Percentiles rank a stretch among this genome's conserved stretches.
These are phyloP conservation scores for Scopulariopsis brevicaulis DNA, from an alignment of 2,329 filamentous ascomycete genomes.

Conservation along the genomic window DNA sequence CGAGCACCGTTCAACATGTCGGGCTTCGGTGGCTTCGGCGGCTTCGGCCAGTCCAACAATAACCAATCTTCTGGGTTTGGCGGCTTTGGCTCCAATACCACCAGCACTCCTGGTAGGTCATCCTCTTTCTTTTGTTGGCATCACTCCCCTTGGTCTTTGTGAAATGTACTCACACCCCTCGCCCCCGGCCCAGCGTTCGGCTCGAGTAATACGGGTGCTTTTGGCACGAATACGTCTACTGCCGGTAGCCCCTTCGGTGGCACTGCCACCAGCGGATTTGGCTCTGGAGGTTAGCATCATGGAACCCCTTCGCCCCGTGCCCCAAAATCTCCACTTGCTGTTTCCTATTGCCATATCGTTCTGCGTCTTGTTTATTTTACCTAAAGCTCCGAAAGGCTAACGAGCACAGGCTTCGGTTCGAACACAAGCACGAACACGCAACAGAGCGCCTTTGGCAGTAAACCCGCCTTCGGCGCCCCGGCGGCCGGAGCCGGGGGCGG, in stretches of 20 bases:
- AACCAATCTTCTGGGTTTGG: slow-evolving; percentile 36
- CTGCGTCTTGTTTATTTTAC: not conserved
- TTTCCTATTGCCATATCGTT: slow-evolving; percentile 8
- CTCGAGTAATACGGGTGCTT: slow-evolving; percentile 21
- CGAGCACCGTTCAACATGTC: slow-evolving; percentile 30
- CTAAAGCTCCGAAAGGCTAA: not conserved
- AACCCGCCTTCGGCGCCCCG: slow-evolving; percentile 40
- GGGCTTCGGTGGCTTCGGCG: slow-evolving; percentile 38
- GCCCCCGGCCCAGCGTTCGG: slow-evolving; percentile 26
- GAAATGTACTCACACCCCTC: slow-evolving; percentile 4
- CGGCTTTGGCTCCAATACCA: slow-evolving; percentile 38
- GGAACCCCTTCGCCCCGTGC: slow-evolving; percentile 12
- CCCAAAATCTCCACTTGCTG: not conserved
- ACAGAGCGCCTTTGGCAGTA: slow-evolving; percentile 24
- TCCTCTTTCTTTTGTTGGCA: slow-evolving; percentile 8
- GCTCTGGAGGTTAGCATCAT: slow-evolving; percentile 14
- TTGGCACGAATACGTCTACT: slow-evolving; percentile 25
- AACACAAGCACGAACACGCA: slow-evolving; percentile 14
- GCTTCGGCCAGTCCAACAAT: slow-evolving; percentile 36
- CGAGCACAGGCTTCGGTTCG: slow-evolving; percentile 20
- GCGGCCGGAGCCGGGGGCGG: slow-evolving; percentile 29
- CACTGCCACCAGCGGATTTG: slow-evolving; percentile 21
- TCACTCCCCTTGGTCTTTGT: not conserved
- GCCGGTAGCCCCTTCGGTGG: slow-evolving; percentile 32
- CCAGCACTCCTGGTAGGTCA: slow-evolving; percentile 39